These are phyloP conservation scores for Tritrichomonas foetus DNA, from an alignment of 208 protist species.

Conservation along the genomic window DNA sequence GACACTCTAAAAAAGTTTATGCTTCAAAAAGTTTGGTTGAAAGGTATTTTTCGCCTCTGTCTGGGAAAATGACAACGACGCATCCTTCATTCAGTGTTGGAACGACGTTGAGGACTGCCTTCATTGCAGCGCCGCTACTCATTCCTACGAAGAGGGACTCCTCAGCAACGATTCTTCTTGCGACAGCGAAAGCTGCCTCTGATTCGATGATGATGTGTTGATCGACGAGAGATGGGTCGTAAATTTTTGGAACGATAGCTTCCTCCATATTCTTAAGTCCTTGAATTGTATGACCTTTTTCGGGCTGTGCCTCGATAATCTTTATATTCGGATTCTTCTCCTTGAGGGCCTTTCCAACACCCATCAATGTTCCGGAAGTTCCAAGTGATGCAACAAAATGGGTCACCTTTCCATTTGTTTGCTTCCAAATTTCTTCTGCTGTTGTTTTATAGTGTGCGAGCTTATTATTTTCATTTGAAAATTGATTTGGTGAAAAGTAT, in stretches of 20 bases:
- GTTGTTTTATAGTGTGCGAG: constrained; percentile 75
- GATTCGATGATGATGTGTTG: background rate
- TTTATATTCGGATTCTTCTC: constrained; percentile 21
- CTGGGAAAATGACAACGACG: background rate
- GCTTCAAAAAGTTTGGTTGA: constrained; percentile 6
- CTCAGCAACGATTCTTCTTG: background rate
- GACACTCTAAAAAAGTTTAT: background rate
- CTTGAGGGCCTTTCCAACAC: background rate
- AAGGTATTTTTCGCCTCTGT: constrained; percentile 9
- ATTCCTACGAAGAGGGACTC: background rate
- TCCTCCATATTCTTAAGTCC: background rate
- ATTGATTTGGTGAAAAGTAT: constrained; percentile 60
- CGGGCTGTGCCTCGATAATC: constrained; percentile 7
- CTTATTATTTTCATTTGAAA: constrained; percentile 72
- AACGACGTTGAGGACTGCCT: background rate
- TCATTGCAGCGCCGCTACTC: background rate
- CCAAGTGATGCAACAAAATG: constrained; percentile 2
- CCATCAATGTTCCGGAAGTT: constrained; percentile 40
- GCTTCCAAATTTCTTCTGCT: constrained; percentile 67
- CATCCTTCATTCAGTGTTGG: background rate
- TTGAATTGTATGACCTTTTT: constrained; percentile 4
- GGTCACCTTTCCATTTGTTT: constrained; percentile 27
- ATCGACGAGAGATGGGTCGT: background rate
- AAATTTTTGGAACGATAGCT: background rate
- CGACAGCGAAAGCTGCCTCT: background rate